Base-by-base conservation (phyloP, 768 basidiomycete species). In the Glaciozyma antarctica region DNA sequence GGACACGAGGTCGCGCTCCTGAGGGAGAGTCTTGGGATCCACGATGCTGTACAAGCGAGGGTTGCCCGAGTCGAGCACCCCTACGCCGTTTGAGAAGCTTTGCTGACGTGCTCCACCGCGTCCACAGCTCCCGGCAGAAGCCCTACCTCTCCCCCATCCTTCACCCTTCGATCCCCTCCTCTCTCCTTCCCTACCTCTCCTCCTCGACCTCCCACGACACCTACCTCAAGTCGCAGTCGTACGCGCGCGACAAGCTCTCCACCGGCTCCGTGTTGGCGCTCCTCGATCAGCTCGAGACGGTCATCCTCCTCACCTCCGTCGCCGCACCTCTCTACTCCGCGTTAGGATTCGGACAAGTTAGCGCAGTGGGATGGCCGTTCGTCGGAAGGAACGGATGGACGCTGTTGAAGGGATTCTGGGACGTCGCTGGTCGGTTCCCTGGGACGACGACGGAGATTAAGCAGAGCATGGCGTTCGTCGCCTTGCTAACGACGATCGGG, bases 201-300 rank as follows among this genome's bases (percentile, higher is more conserved):
- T 90, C 75, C 85, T 93, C 71, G 81, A 82, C 21, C 74, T 78
- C 15, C 83, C 45, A 67, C 12, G 47, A 86, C 3, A 85, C 84
- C 19, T 94, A 93, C 76, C 80, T 84, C 66, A 95, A 95, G 73
- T 92, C 90, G 0, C 94, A 99, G 76, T 78, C 81, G 49, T 99
- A 99, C 78, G 90, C 91, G 24, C 84, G 82, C 58, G 88, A 91
- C 81, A 95, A 95, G 78, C 88, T 91, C 16, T 82, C 82, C 73
- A 93, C 88, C 76, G 83, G 86, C 76, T 92, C 90, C 1, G 93
- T 90, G 75, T 90, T 90, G 3, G 83, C 82, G 60, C 74, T 87
- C 49, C 77, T 94, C 51, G 85, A 83, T 72, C 75, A 60, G 22
- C 6, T 55, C n/a, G 61, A 71, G 45, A 30, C 61, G 16, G 21